Evolutionary conservation across 1,284 basidiomycete species (phyloP).

Genomic region (Athelia psychrophila): DNA sequence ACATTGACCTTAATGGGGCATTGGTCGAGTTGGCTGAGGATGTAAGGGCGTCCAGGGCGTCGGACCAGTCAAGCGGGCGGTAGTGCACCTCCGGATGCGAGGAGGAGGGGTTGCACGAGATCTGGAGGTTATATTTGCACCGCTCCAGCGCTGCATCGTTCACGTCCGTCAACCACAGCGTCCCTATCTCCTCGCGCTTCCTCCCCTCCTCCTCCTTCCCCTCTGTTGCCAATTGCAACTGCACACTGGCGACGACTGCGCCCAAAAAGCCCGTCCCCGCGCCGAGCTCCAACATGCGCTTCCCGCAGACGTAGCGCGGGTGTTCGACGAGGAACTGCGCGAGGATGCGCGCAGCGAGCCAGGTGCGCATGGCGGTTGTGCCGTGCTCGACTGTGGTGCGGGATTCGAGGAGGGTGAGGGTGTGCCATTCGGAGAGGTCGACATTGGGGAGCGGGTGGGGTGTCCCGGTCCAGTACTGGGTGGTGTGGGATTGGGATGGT

Average conservation of each 20-base stretch:
- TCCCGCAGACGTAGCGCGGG: slow-evolving; percentile 44
- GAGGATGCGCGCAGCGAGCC: slow-evolving; percentile 69
- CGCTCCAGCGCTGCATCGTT: slow-evolving; percentile 61
- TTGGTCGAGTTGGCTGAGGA: no score
- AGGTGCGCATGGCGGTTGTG: slow-evolving; percentile 75
- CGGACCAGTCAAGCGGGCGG: slow-evolving; percentile 59
- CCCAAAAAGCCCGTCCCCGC: slow-evolving; percentile 74
- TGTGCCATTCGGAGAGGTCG: slow-evolving; percentile 29
- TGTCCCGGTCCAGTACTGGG: slow-evolving; percentile 53
- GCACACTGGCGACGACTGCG: slow-evolving; percentile 53
- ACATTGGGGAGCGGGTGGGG: slow-evolving; percentile 6
- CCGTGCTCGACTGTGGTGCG: slow-evolving; percentile 68
- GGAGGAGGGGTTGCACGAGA: slow-evolving; percentile 61
- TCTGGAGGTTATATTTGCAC: slow-evolving; percentile 52
- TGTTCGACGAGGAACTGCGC: slow-evolving; percentile 58
- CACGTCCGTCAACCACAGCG: slow-evolving; percentile 62
- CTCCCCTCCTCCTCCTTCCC: slow-evolving; percentile 7
- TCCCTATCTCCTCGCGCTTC: slow-evolving; percentile 11
- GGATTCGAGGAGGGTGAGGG: slow-evolving; percentile 65
- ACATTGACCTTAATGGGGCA: slow-evolving; percentile 22
- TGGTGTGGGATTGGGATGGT: slow-evolving; percentile 56
- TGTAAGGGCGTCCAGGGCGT: slow-evolving; percentile 46
- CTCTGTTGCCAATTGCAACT: slow-evolving; percentile 24
- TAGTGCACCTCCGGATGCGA: slow-evolving; percentile 42
- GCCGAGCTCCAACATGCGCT: slow-evolving; percentile 66